These are phyloP conservation scores for Cutaneotrichosporon spelunceum DNA, from an alignment of 1,284 basidiomycete species.

Conservation along the genomic window DNA sequence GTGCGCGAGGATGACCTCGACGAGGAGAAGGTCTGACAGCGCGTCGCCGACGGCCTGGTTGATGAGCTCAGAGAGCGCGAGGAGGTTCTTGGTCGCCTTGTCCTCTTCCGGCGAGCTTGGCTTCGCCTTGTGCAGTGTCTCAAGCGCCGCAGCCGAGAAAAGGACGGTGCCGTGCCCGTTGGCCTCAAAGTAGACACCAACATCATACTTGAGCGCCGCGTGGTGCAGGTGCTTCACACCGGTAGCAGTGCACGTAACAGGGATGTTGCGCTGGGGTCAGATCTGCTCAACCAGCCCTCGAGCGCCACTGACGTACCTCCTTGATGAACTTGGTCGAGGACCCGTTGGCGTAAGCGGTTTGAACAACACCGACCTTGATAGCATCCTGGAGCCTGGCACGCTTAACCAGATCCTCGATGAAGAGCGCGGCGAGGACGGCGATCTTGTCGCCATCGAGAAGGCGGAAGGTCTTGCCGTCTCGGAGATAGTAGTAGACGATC, in stretches of 20 bases:
- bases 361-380: slow-evolving; percentile 88
- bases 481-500: slow-evolving; percentile 86
- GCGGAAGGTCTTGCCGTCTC: slow-evolving; percentile 66
- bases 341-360: slow-evolving; percentile 98
- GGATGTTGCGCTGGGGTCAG: slow-evolving; percentile 55
- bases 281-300: neutral
- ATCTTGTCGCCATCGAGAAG: slow-evolving; percentile 99
- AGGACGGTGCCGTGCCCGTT: slow-evolving; percentile 98
- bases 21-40: slow-evolving; percentile 91
- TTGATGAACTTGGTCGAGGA: slow-evolving; percentile 89
- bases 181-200: slow-evolving; percentile 99
- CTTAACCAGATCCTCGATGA: slow-evolving; percentile 86
- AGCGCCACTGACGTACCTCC: slow-evolving; percentile 58
- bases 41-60: slow-evolving; percentile 99
- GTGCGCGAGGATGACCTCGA: slow-evolving; percentile 87
- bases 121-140: slow-evolving; percentile 61
- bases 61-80: slow-evolving; percentile 77
- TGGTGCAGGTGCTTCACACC: slow-evolving; percentile 99
- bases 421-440: slow-evolving; percentile 85
- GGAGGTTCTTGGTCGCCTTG: slow-evolving; percentile 71
- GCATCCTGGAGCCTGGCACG: slow-evolving; percentile 63
- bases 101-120: slow-evolving; percentile 75
- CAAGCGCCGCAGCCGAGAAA: slow-evolving; percentile 73
- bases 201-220: slow-evolving; percentile 87
- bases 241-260: slow-evolving; percentile 92